Evolutionary conservation across 1,284 basidiomycete species (phyloP), one percentile per base, ranked within the genome.

Genomic region (Papiliotrema nemorosa): DNA sequence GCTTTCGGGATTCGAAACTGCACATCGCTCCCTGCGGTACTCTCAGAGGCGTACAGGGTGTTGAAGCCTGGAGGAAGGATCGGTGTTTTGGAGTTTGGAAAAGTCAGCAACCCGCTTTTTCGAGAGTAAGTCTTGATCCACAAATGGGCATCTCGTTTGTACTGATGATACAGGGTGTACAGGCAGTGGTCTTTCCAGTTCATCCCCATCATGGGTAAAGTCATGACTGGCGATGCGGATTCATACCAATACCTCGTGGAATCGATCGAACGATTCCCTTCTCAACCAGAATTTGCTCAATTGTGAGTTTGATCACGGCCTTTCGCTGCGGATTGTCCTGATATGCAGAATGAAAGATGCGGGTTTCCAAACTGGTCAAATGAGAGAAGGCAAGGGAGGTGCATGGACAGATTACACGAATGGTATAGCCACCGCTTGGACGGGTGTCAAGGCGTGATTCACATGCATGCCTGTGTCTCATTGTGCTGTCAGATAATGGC

Each of bases 211-310:
- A 76, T 99, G 37, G 96, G 96, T 22, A 93, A 92, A 46, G 86
- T 99, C 63, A 80, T 99, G n/a, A 90, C 93, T 7, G 89, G 89
- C 3, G 94, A 99, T 74, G 82, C 93, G 33, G 87, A 84, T 27
- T 96, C 92, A 18, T 99, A 99, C 75, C 90, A 96, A 74, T 98
- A 98, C 74, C 82, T 99, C 38, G 90, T 98, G 46, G 96, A 98
- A 76, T 97, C 92, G 33, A 98, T 98, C 66, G 88, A 92, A 51
- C 84, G 84, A 60, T 98, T 98, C 80, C 94, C 94, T 29, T 79
- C 84, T 20, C 94, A 97, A 74, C 78, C 83, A 22, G 85, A 90
- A 47, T 98, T 98, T 76, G 87, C 92, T 13, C 77, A 83, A 66
- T 89, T 98, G 92, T 74, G 46, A 61, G 73, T 63, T n/a, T 5